Evolutionary conservation across 2,329 filamentous ascomycete species (phyloP), one percentile per base, ranked within the genome.

Genomic region (Verticillium isaacii): DNA sequence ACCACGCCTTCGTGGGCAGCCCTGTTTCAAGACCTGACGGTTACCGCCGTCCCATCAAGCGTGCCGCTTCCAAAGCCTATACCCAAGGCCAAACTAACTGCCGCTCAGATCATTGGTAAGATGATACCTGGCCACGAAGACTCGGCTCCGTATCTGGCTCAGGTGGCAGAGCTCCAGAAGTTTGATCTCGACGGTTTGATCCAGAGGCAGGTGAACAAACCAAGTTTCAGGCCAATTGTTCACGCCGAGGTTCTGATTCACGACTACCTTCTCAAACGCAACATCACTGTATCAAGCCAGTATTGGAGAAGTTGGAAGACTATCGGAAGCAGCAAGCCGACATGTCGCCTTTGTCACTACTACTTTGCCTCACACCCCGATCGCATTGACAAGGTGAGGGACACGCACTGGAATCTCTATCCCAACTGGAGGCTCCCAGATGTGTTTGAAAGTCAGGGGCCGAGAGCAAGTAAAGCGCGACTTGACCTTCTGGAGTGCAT

Each of bases 261-360:
- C 39, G 39, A 71, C 14, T 57, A 68, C 17, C 37, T 58, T 15
- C 12, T 64, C 7, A 36, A 25, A 15, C 39, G 9, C 15, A 54
- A 34, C 29, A 61, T 2, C 59, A 55, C 2, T 58, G 58, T 0
- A 45, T 52, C 6, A 32, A 9, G 0, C 32, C 9, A n/a, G 1
- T 78, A 76, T 67, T 79, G 74, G 61, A 50, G 62, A 0, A 62
- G 66, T 9, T 71, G 68, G 61, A 67, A 64, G 15, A 79, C 78
- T 60, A 75, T 80, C n/a, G 77, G 76, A 0, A 69, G 67, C 32
- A 77, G 75, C 66, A 80, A 80, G 64, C 76, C 76, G 0, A 73
- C 75, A 0, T 80, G 77, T 37, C 68, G 71, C 0, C 69, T 80
- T 1, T 80, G 77, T 32, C 50, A 66, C 3, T 72, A 73, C 57